These are phyloP conservation scores for Trypanosoma cruzi DNA, from an alignment of 208 protist species.

Conservation along the genomic window DNA sequence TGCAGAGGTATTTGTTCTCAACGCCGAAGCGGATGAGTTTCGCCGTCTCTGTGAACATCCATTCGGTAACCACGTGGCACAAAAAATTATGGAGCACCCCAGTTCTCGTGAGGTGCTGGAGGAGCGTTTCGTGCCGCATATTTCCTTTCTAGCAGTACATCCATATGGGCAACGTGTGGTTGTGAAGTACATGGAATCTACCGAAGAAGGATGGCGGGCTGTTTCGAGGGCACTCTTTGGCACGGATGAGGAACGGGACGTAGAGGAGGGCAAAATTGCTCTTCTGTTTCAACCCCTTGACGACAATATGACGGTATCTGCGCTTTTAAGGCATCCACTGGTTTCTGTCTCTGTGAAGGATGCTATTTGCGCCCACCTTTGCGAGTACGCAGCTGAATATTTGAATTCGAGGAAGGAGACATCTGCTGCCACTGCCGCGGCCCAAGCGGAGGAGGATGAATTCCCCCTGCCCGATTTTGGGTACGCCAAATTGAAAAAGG, in stretches of 20 bases:
- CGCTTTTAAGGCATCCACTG: slow-evolving; percentile 61
- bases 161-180: slow-evolving; percentile 80
- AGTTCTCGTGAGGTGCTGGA: slow-evolving; percentile 67
- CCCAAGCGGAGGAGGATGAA: slow-evolving; percentile 35
- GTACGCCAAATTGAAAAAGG: slow-evolving; percentile 5
- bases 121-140: slow-evolving; percentile 42
- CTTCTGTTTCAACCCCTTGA: slow-evolving; percentile 39
- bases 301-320: slow-evolving; percentile 74
- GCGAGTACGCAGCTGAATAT: slow-evolving; percentile 70
- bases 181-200: slow-evolving; percentile 62
- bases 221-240: slow-evolving; percentile 38
- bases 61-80: slow-evolving; percentile 88
- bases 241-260: slow-evolving; percentile 13
- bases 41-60: slow-evolving; percentile 68
- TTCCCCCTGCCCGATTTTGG: slow-evolving; percentile 82
- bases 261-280: slow-evolving; percentile 29
- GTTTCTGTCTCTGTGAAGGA: slow-evolving; percentile 70
- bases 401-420: slow-evolving; percentile 29
- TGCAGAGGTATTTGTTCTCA: slow-evolving; percentile 82
- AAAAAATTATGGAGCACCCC: slow-evolving; percentile 81
- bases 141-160: slow-evolving; percentile 47
- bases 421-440: background rate
- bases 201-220: slow-evolving; percentile 35
- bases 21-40: slow-evolving; percentile 80
- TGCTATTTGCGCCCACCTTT: slow-evolving; percentile 72